Percentiles rank a stretch among this genome's conserved stretches.
These are phyloP conservation scores for Rugosomyces carneus DNA, from an alignment of 1,284 basidiomycete species.

Conservation along the genomic window DNA sequence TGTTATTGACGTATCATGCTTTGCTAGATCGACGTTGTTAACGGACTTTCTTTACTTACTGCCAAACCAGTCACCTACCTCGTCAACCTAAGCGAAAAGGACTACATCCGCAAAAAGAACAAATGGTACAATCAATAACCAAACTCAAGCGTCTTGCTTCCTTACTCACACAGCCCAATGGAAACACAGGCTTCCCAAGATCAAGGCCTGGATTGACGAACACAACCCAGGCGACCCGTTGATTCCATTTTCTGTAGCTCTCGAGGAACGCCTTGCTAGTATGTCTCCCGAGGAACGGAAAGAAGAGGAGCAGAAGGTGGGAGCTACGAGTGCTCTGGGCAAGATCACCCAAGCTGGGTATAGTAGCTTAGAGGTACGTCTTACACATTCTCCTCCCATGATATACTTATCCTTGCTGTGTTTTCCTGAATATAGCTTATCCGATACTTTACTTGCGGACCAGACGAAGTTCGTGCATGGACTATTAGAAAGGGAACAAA, in stretches of 20 bases:
- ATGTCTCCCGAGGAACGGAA: conserved; percentile 70
- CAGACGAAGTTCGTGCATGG: conserved; percentile 97
- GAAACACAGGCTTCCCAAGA: conserved; percentile 81
- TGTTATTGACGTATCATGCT: background rate
- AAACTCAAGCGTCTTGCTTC: too few relatives aligned
- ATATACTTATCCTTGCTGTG: too few relatives aligned
- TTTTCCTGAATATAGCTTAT: too few relatives aligned
- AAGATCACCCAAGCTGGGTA: conserved; percentile 96
- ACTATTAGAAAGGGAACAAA: conserved; percentile 92
- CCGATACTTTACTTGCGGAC: conserved; percentile 96
- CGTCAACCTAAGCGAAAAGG: conserved; percentile 94
- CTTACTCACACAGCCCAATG: too few relatives aligned
- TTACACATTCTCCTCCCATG: too few relatives aligned
- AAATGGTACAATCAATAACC: conserved; percentile 69
- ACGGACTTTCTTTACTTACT: conserved; percentile 86
- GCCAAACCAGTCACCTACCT: conserved; percentile 99
- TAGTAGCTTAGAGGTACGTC: conserved; percentile 68
- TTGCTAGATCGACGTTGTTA: conserved; percentile 93
- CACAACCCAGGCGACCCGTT: conserved; percentile 95
- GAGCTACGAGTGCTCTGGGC: conserved; percentile 68
- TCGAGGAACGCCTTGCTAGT: conserved; percentile 84
- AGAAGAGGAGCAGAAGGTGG: conserved; percentile 71
- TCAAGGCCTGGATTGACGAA: conserved; percentile 97
- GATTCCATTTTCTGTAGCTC: conserved; percentile 95
- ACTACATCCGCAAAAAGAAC: conserved; percentile 98